These are phyloP conservation scores for Lolium perenne DNA, from an alignment of 176 grass and related monocot genomes.

Conservation along the genomic window DNA sequence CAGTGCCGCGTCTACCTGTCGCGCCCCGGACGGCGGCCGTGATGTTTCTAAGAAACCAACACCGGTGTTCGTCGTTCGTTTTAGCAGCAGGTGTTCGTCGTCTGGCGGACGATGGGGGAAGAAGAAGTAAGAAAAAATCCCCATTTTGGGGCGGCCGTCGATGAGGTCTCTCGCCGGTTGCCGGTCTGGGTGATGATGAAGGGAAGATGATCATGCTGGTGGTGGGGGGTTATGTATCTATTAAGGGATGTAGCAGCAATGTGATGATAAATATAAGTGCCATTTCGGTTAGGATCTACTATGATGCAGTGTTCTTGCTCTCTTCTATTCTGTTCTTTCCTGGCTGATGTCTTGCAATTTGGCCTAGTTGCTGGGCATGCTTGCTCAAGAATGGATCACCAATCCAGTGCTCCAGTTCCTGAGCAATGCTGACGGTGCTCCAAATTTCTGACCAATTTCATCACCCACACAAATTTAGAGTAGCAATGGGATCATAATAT, in stretches of 20 bases:
- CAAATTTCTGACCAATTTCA: too few species aligned
- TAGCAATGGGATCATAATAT: constrained; percentile 52
- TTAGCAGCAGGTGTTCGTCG: neutral
- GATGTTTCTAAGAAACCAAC: constrained; percentile 9
- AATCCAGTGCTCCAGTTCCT: too few species aligned
- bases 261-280: constrained; percentile 58
- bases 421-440: too few species aligned
- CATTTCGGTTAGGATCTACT: constrained; percentile 46
- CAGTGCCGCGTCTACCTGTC: constrained; percentile 86
- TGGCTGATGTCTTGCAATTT: neutral
- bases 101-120: constrained; percentile 48
- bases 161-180: constrained; percentile 48
- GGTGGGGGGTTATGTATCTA: constrained; percentile 53
- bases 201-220: neutral
- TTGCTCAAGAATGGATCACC: too few species aligned
- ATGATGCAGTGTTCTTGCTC: constrained; percentile 8
- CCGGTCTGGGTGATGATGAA: constrained; percentile 17
- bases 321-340: neutral
- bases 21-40: constrained; percentile 41
- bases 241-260: constrained; percentile 52
- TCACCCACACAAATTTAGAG: too few species aligned
- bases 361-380: neutral
- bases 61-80: neutral
- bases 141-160: constrained; percentile 69
- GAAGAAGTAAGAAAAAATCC: neutral